A percentile compares a stretch with the other conserved stretches of the same genome.
These are phyloP conservation scores for Diaporthe sp. DNA, from an alignment of 2,329 filamentous ascomycete species.

Conservation along the genomic window DNA sequence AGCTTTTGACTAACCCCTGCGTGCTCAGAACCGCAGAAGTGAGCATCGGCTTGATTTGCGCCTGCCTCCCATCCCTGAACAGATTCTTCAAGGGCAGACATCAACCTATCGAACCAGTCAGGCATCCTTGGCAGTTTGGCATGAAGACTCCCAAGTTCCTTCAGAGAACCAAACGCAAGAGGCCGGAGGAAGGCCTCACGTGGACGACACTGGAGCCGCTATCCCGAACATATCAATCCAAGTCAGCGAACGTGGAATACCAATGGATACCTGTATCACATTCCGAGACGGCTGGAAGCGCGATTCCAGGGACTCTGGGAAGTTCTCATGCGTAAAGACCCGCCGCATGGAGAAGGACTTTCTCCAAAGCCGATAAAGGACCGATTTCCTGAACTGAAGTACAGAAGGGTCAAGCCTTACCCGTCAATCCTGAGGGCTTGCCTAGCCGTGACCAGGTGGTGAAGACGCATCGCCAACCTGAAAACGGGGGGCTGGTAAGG, in stretches of 20 bases:
- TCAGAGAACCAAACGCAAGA: constrained; percentile 6
- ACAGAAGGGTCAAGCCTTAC: no score
- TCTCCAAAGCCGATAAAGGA: no score
- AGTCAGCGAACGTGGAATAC: background rate
- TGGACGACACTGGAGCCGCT: constrained; percentile 20
- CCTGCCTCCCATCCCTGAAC: constrained; percentile 30
- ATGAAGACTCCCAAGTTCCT: constrained; percentile 23
- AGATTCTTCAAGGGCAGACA: constrained; percentile 22
- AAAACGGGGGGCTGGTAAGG: background rate
- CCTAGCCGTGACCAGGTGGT: no score
- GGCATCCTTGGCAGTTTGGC: constrained; percentile 13
- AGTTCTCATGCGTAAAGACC: background rate
- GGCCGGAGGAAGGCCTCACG: background rate
- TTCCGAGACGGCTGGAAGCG: background rate
- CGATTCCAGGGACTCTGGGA: background rate
- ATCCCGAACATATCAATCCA: constrained; percentile 13
- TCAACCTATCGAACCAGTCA: constrained; percentile 9
- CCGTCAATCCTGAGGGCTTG: no score
- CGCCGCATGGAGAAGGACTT: no score
- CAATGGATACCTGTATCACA: background rate
- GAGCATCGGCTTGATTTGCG: constrained; percentile 30
- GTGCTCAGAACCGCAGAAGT: constrained; percentile 28
- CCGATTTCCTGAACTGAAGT: no score
- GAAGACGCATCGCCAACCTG: background rate
- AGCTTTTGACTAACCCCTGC: background rate